Evolutionary conservation across 2,329 filamentous ascomycete species (phyloP).

Genomic region (Calycina herbarum): DNA sequence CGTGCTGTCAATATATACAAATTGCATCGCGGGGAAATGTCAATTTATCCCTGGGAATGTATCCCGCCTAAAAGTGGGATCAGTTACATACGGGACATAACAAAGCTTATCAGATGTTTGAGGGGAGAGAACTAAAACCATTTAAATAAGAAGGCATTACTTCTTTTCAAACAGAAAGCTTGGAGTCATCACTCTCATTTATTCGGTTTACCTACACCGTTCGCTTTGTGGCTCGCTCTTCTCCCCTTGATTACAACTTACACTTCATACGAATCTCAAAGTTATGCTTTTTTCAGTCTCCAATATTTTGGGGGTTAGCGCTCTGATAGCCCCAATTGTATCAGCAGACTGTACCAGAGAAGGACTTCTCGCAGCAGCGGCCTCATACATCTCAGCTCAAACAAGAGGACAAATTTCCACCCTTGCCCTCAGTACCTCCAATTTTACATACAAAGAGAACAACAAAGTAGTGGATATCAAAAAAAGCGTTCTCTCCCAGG

Average conservation of each 20-base stretch:
- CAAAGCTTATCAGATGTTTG: neutral
- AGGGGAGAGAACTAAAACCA: neutral
- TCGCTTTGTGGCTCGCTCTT: neutral
- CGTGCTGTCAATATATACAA: neutral
- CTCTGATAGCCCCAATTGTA: neutral
- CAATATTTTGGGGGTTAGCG: neutral
- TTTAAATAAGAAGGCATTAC: neutral
- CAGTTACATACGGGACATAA: neutral
- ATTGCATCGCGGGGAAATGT: neutral
- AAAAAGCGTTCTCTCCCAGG: constrained; percentile 11
- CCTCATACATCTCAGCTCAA: constrained; percentile 16
- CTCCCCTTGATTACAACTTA: neutral
- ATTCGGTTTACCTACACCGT: too few species aligned
- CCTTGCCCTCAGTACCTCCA: constrained; percentile 7
- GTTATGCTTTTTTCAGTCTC: neutral
- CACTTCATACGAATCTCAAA: neutral
- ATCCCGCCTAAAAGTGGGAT: neutral
- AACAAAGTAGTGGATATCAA: constrained; percentile 16
- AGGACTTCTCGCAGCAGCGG: constrained; percentile 11
- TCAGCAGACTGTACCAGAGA: constrained; percentile 19
- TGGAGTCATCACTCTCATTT: too few species aligned
- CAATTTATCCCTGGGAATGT: neutral
- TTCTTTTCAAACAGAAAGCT: neutral
- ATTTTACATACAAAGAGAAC: constrained; percentile 21
- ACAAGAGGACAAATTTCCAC: constrained; percentile 5